Conservation (phyloP, 495 filamentous ascomycete genomes). For the Pseudoneurospora amorphoporcata region DNA sequence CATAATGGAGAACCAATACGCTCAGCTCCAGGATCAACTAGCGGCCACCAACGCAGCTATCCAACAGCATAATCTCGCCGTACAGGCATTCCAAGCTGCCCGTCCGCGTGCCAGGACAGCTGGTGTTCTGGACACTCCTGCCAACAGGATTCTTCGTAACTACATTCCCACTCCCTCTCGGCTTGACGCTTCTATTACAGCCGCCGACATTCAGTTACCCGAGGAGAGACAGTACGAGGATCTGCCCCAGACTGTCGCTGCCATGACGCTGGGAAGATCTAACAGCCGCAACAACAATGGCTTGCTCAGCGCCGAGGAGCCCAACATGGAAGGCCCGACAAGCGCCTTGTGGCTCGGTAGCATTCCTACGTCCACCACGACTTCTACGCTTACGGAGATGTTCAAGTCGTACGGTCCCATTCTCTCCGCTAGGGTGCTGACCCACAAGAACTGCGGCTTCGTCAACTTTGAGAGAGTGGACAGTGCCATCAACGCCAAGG, state of each 20-base stretch:
- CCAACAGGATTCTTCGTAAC: constrained; percentile 59
- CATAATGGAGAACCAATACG: constrained; percentile 56
- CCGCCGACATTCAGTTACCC: constrained; percentile 61
- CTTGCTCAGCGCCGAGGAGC: constrained; percentile 53
- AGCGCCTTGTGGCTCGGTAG: constrained; percentile 94
- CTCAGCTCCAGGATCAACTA: constrained; percentile 44
- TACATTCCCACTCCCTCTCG: constrained; percentile 76
- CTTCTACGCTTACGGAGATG: constrained; percentile 83
- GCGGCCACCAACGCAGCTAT: constrained; percentile 86
- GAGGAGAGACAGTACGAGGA: constrained; percentile 67
- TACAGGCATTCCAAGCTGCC: constrained; percentile 83
- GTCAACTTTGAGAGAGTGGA: constrained; percentile 91
- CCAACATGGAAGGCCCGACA: constrained; percentile 79
- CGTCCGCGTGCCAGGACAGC: constrained; percentile 76
- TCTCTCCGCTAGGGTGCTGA: constrained; percentile 83
- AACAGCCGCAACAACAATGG: constrained; percentile 51
- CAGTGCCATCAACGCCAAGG: constrained; percentile 80
- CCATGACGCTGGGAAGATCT: constrained; percentile 58
- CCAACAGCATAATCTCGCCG: constrained; percentile 83
- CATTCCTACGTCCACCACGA: constrained; percentile 94
- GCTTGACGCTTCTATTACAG: constrained; percentile 74
- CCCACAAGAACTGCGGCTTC: constrained; percentile 98
- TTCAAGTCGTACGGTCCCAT: constrained; percentile 87
- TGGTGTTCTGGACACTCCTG: constrained; percentile 78
- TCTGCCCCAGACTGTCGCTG: constrained; percentile 61